Evolutionary conservation across 208 protist species (phyloP).

Genomic region (Acanthamoeba royreba): DNA sequence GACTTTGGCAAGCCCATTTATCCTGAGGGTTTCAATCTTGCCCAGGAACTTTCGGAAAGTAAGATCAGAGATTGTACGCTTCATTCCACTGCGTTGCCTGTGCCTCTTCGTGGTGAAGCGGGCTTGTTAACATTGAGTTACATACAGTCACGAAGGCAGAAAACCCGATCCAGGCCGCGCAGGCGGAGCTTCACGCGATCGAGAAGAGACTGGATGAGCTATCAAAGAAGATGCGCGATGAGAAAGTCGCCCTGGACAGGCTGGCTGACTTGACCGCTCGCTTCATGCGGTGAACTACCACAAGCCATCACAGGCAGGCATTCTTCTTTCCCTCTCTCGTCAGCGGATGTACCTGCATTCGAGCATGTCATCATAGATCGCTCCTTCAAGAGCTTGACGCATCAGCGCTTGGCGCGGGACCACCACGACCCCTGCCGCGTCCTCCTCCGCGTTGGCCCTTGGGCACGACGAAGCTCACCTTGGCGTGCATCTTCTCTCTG

Average conservation of each 20-base stretch:
- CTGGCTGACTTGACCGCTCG: not conserved
- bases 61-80: not conserved
- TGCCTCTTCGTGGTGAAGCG: too few relatives aligned
- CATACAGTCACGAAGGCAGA: not conserved
- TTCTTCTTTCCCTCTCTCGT: too few relatives aligned
- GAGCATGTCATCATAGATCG: too few relatives aligned
- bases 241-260: not conserved
- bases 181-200: not conserved
- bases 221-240: not conserved
- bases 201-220: not conserved
- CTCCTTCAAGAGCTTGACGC: too few relatives aligned
- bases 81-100: not conserved
- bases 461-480: not conserved
- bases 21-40: too few relatives aligned
- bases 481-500: constrained; percentile 5
- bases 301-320: too few relatives aligned
- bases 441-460: not conserved
- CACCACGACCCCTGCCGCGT: not conserved
- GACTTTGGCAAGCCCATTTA: too few relatives aligned
- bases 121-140: too few relatives aligned
- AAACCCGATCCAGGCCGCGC: not conserved
- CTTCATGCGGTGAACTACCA: not conserved
- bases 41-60: not conserved
- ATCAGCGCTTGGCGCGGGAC: too few relatives aligned
- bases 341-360: too few relatives aligned